These are phyloP conservation scores for Dactylellina drechsleri DNA, from an alignment of 2,329 filamentous ascomycete genomes.

Conservation along the genomic window DNA sequence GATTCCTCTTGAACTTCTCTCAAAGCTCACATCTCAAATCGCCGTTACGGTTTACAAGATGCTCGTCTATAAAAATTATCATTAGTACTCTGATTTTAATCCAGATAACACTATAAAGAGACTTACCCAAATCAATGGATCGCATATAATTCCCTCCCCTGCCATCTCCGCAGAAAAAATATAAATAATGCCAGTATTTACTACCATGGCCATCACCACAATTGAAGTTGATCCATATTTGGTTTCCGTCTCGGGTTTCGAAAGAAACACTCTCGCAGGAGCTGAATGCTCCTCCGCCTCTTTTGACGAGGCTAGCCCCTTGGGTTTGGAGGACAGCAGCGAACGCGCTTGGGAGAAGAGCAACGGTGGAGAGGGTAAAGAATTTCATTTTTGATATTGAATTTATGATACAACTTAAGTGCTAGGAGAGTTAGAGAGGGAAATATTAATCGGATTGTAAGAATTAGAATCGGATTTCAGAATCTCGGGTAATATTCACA, in stretches of 20 bases:
- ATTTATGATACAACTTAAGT: background rate
- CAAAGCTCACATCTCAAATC: background rate
- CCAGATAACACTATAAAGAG: background rate
- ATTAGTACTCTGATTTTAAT: background rate
- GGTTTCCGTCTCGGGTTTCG: background rate
- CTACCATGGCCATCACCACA: background rate
- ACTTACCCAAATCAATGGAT: constrained; percentile 8
- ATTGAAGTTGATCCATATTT: background rate
- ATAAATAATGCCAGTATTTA: background rate
- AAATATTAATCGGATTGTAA: background rate
- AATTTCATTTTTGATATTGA: background rate
- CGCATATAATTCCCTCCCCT: background rate
- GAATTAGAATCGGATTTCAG: background rate
- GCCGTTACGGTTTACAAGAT: background rate
- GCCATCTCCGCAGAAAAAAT: constrained; percentile 4
- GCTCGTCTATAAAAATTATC: background rate
- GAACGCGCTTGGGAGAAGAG: constrained; percentile 8
- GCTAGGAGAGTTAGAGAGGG: background rate
- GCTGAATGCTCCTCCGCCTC: constrained; percentile 3
- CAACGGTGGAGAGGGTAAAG: background rate
- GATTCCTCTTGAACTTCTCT: no score
- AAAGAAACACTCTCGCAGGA: background rate
- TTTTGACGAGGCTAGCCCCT: background rate
- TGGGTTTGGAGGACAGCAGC: background rate
- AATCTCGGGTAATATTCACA: background rate